Conservation (phyloP, 2,329 filamentous ascomycete genomes). For the Nothopassalora personata region DNA sequence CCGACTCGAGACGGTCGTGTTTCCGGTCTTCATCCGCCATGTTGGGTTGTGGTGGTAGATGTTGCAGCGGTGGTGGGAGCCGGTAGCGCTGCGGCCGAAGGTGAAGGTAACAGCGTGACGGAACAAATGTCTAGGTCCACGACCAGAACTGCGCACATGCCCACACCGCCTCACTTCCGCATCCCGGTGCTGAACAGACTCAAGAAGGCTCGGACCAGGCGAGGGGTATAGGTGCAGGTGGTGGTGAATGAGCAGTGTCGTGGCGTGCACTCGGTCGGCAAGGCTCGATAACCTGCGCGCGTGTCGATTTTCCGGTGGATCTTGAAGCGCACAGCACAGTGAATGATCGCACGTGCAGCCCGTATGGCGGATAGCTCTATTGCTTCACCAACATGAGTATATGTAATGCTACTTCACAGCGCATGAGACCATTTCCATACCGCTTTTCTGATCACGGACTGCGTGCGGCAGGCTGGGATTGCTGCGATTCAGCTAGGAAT, state of each 20-base stretch:
- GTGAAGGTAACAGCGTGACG: constrained; percentile 11
- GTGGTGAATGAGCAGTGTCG: neutral
- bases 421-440: constrained; percentile 5
- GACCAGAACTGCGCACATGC: constrained; percentile 15
- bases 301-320: neutral
- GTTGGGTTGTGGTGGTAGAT: constrained; percentile 17
- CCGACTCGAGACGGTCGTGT: constrained; percentile 37
- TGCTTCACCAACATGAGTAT: constrained; percentile 4
- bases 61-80: constrained; percentile 25
- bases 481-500: neutral
- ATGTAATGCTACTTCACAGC: constrained; percentile 4
- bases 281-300: neutral
- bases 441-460: neutral
- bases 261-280: neutral
- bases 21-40: constrained; percentile 39
- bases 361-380: neutral
- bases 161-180: constrained; percentile 1
- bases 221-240: neutral
- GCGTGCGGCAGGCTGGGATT: neutral
- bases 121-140: constrained; percentile 4
- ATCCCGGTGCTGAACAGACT: neutral
- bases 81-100: constrained; percentile 10
- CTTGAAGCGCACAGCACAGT: neutral
- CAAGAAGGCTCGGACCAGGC: neutral
- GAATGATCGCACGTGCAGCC: neutral